phyloP scores from a whole-genome alignment of 495 filamentous ascomycete genomes.

The Penicillium ucsense region DNA sequence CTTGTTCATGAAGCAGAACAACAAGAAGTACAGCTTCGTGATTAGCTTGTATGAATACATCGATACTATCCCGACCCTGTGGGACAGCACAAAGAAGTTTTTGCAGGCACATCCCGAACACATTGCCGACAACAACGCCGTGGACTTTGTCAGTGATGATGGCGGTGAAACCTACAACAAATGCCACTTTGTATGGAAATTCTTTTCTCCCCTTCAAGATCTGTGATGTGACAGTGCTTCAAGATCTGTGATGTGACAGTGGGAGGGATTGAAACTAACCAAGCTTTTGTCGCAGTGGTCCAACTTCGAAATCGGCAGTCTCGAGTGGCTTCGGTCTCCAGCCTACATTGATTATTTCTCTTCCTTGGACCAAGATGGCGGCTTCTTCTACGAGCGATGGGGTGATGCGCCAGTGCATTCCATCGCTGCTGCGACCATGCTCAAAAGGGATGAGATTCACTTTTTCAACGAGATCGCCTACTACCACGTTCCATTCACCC shows the following conservation, averaged over 20 bases:
- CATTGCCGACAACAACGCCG: slow-evolving; percentile 71
- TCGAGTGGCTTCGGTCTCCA: slow-evolving; percentile 74
- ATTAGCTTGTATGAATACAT: slow-evolving; percentile 89
- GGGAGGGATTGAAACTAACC: too few species aligned
- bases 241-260: not conserved
- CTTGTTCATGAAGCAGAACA: slow-evolving; percentile 76
- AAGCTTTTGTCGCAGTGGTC: slow-evolving; percentile 53
- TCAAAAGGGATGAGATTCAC: slow-evolving; percentile 88
- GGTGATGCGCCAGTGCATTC: slow-evolving; percentile 88
- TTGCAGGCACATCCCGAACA: slow-evolving; percentile 83
- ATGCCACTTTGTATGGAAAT: slow-evolving; percentile 76
- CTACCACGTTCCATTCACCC: slow-evolving; percentile 97
- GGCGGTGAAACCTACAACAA: slow-evolving; percentile 85
- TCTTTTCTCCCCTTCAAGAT: slow-evolving; percentile 3
- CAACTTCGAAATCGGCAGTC: slow-evolving; percentile 81
- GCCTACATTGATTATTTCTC: slow-evolving; percentile 76
- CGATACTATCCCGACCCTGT: slow-evolving; percentile 91
- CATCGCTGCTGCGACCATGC: slow-evolving; percentile 78
- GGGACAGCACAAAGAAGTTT: slow-evolving; percentile 88
- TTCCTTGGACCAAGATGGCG: slow-evolving; percentile 68
- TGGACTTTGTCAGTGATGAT: slow-evolving; percentile 88
- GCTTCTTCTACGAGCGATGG: slow-evolving; percentile 93
- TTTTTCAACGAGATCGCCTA: slow-evolving; percentile 99
- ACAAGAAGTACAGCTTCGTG: slow-evolving; percentile 86
- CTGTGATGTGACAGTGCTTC: not conserved